These are phyloP conservation scores for Ceratocystis huliohia DNA, from an alignment of 2,329 filamentous ascomycete species.

Conservation along the genomic window DNA sequence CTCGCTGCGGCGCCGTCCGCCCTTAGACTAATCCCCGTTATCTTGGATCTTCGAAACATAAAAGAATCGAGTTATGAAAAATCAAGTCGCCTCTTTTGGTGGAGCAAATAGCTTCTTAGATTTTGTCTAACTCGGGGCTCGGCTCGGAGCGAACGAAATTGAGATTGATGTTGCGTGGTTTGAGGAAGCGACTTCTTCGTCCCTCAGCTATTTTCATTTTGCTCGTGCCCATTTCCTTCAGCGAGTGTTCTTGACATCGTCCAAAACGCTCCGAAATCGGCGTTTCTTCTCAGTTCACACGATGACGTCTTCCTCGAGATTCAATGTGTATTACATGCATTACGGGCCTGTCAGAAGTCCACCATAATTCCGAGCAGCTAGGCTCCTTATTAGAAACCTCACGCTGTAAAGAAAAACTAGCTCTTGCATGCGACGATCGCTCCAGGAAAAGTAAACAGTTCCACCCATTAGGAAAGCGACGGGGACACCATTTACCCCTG, in stretches of 20 bases:
- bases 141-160: background rate
- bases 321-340: no score
- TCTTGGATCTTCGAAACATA: background rate
- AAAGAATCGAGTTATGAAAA: conserved; percentile 14
- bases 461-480: no score
- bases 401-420: no score
- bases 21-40: background rate
- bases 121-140: background rate
- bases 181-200: background rate
- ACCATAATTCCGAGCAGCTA: no score
- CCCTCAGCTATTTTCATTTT: background rate
- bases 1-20: background rate
- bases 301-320: background rate
- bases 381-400: background rate
- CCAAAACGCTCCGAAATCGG: background rate
- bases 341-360: no score
- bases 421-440: no score
- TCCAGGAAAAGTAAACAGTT: background rate
- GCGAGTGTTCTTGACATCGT: background rate
- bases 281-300: background rate
- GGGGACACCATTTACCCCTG: no score
- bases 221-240: background rate
- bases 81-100: background rate
- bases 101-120: background rate
- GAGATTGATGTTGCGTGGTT: background rate